Percentiles rank a stretch among this genome's conserved stretches.
Evolutionary conservation across 2,329 filamentous ascomycete species (phyloP).

Genomic region (Colletotrichum abscissum): DNA sequence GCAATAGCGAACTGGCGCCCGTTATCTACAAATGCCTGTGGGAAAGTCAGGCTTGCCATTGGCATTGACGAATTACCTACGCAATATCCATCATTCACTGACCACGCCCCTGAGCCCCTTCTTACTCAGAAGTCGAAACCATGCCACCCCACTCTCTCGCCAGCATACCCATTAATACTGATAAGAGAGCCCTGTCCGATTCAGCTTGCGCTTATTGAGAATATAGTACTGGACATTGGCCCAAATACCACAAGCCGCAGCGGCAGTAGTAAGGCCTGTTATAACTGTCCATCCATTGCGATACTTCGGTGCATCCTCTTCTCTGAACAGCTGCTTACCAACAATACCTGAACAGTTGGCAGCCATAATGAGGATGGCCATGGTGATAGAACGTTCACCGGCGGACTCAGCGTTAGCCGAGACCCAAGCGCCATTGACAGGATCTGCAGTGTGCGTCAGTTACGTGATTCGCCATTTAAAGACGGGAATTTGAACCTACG

Average conservation of each 20-base stretch:
- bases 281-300: slow-evolving; percentile 43
- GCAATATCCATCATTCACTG: not conserved
- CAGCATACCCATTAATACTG: slow-evolving; percentile 12
- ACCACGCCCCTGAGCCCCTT: not conserved
- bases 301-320: slow-evolving; percentile 44
- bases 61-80: not conserved
- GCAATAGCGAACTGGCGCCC: too few relatives aligned
- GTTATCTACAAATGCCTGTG: not conserved
- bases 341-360: slow-evolving; percentile 45
- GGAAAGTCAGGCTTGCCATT: too few relatives aligned
- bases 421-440: slow-evolving; percentile 45
- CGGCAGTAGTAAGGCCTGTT: slow-evolving; percentile 34
- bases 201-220: slow-evolving; percentile 26
- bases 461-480: not conserved
- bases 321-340: slow-evolving; percentile 45
- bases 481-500: slow-evolving; percentile 38
- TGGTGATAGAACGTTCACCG: slow-evolving; percentile 45
- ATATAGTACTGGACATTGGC: slow-evolving; percentile 35
- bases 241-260: slow-evolving; percentile 23
- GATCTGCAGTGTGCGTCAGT: slow-evolving; percentile 29
- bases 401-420: slow-evolving; percentile 43
- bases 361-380: slow-evolving; percentile 48
- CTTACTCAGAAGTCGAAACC: not conserved
- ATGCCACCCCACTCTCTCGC: not conserved
- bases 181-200: slow-evolving; percentile 13